Base-by-base conservation (phyloP, 108 stramenopile species). In the Skeletonema marinoi region DNA sequence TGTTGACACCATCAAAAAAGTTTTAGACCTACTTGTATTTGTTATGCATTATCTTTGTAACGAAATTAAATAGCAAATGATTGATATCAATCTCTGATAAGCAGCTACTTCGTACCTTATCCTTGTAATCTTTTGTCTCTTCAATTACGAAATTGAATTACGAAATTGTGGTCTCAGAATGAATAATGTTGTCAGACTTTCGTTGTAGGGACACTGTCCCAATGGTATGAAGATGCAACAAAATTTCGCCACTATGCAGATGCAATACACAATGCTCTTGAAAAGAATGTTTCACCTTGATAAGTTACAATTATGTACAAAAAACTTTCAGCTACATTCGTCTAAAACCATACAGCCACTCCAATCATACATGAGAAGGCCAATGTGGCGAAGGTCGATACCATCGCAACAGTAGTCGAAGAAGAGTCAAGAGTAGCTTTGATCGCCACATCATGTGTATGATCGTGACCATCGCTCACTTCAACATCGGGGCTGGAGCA, bases 1-100 rank as follows among this genome's bases (percentile, higher is more conserved):
- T 96, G 16, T 56, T 93, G 29, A 77, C 80, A 36, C 83, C 83
- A 1, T 65, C 75, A 2, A 29, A 25, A 4, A 29, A 56, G 54
- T 4, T 56, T 6, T 56, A 56, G 25, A 41, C 11, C 12, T 12
- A 41, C 12, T 41, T 41, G 38, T 0, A 9, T 7, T 8, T 39
- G 38, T 38, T 4, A 7, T 38, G 6, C 14, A 14, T 14, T 44
- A 14, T 13, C 1, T 44, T 9, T 39, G 0, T 35, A 39, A 9
- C 9, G 0, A 39, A 39, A 39, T 39, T 39, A 39, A 0, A 8
- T 39, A 7, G 38, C 38, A 9, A 39, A 39, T 0, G 38, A 39
- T 1, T 41, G 39, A 41, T 10, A 2, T 0, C 11, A 41, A 25
- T 25, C 25, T 25, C 25, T 0, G 0, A 25, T 25, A 25, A 0